phyloP scores from a whole-genome alignment of 129 eudicot species.

The Arctium lappa region DNA sequence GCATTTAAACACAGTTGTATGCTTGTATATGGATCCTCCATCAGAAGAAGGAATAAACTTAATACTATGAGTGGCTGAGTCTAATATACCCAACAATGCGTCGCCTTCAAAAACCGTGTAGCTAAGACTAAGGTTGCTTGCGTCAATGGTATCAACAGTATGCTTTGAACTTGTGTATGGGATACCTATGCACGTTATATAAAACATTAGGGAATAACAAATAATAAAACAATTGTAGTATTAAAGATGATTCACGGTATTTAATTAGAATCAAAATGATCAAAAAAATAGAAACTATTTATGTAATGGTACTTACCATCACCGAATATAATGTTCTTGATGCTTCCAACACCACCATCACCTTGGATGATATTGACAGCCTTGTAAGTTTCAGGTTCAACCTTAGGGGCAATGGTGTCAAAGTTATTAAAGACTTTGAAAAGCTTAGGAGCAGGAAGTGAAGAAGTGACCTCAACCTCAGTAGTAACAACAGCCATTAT shows the following conservation, averaged over 20 bases:
- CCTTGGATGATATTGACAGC: conserved; percentile 34
- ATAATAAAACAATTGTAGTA: neutral
- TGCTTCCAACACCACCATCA: conserved; percentile 46
- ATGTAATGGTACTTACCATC: conserved; percentile 27
- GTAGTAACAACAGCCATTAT: conserved; percentile 35
- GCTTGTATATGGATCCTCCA: conserved; percentile 7
- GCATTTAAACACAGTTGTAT: neutral
- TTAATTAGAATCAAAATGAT: neutral
- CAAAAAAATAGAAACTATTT: neutral
- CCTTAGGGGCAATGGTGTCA: conserved; percentile 38
- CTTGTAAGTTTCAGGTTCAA: conserved; percentile 35
- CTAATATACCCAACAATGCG: neutral
- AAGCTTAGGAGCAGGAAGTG: conserved; percentile 38
- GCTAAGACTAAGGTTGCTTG: neutral
- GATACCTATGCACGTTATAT: neutral
- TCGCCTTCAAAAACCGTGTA: conserved; percentile 12
- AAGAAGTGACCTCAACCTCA: conserved; percentile 24
- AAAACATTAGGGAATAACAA: neutral
- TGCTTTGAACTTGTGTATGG: conserved; percentile 6
- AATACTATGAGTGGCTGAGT: conserved; percentile 1
- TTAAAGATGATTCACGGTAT: neutral
- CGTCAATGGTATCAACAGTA: conserved; percentile 1
- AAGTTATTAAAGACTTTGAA: conserved; percentile 31
- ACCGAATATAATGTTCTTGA: conserved; percentile 27
- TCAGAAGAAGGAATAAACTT: neutral